Percentiles rank a stretch among this genome's conserved stretches.
phyloP scores from a whole-genome alignment of 192 early-diverging fungal species.

The Mortierella alpina region DNA sequence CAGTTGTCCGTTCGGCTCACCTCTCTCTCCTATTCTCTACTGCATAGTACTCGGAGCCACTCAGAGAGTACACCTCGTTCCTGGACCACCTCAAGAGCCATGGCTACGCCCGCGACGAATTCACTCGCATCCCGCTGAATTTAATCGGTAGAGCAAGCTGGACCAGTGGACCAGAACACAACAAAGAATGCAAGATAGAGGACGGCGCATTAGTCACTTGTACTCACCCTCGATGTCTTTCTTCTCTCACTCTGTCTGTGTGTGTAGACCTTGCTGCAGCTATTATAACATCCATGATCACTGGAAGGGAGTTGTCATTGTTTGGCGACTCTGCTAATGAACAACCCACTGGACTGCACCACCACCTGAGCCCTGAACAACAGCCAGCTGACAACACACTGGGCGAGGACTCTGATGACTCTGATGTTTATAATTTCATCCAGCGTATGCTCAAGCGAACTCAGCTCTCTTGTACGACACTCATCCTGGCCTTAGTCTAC shows the following conservation, averaged over 20 bases:
- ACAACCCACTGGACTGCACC: background rate
- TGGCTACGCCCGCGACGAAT: constrained; percentile 55
- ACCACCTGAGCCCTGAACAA: background rate
- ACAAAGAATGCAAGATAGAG: too few relatives aligned
- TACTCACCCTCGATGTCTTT: background rate
- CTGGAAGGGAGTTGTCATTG: constrained; percentile 47
- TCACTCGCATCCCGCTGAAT: constrained; percentile 58
- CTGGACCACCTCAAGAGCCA: constrained; percentile 47
- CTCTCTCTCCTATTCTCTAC: background rate
- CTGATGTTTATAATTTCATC: constrained; percentile 59
- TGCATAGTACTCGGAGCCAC: constrained; percentile 45
- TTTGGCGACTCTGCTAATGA: constrained; percentile 13
- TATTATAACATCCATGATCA: constrained; percentile 56
- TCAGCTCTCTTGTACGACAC: constrained; percentile 60
- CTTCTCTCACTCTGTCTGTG: background rate
- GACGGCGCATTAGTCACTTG: too few relatives aligned
- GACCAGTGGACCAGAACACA: background rate
- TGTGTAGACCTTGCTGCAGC: constrained; percentile 61
- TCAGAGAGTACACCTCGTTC: constrained; percentile 50
- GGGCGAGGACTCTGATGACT: constrained; percentile 31
- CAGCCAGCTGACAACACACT: background rate
- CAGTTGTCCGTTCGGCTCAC: background rate
- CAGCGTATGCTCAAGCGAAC: constrained; percentile 57
- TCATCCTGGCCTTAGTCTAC: constrained; percentile 60
- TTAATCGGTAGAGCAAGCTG: constrained; percentile 55